phyloP scores from a whole-genome alignment of 768 basidiomycete species.

The Naganishia onofrii region DNA sequence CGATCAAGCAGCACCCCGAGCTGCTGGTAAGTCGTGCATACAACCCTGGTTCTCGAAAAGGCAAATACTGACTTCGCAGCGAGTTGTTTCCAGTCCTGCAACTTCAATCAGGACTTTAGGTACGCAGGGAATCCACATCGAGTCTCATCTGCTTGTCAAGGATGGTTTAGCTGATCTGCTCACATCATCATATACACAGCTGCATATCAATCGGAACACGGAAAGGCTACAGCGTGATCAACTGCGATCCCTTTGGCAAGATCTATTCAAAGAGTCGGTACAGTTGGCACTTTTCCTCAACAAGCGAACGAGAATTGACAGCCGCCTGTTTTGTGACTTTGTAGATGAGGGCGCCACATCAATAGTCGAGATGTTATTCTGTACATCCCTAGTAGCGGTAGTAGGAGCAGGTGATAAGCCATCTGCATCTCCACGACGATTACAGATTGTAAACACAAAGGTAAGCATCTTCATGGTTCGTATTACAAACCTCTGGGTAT shows the following conservation, averaged over 20 bases:
- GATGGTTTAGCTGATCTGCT: background rate
- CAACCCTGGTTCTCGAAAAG: background rate
- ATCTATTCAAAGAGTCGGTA: constrained; percentile 90
- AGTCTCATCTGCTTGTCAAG: constrained; percentile 20
- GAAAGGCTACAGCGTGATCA: constrained; percentile 94
- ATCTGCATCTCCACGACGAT: constrained; percentile 80
- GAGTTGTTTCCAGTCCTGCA: constrained; percentile 52
- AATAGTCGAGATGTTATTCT: constrained; percentile 99
- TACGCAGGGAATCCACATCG: constrained; percentile 52
- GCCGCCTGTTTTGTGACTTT: background rate
- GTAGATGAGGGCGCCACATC: constrained; percentile 88
- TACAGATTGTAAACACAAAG: constrained; percentile 99
- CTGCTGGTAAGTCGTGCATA: constrained; percentile 42
- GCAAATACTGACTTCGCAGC: background rate
- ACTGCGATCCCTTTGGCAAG: constrained; percentile 94
- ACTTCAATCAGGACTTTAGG: constrained; percentile 98
- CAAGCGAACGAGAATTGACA: too few species aligned
- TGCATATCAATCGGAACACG: constrained; percentile 93
- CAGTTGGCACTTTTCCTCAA: background rate
- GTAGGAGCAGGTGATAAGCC: constrained; percentile 88
- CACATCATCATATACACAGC: constrained; percentile 52
- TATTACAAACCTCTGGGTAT: background rate
- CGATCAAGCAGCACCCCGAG: constrained; percentile 49
- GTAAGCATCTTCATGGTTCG: constrained; percentile 56
- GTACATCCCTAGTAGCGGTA: constrained; percentile 93